Percentiles rank a stretch among this genome's conserved stretches.
phyloP scores from a whole-genome alignment of 176 grass and related monocot genomes.

The Cymbopogon citratus region DNA sequence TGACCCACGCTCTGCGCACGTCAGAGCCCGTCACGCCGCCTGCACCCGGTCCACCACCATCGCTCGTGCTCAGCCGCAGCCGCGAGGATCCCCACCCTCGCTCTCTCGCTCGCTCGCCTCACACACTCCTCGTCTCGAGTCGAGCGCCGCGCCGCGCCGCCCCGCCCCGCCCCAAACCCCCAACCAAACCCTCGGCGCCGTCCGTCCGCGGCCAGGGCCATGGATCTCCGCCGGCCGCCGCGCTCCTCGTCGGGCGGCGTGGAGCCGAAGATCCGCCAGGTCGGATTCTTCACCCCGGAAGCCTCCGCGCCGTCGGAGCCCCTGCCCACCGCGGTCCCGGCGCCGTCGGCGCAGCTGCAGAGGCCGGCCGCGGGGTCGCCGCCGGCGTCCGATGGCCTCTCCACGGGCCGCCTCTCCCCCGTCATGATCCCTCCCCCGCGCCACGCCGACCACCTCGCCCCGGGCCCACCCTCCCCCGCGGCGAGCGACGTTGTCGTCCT shows the following conservation, averaged over 20 bases:
- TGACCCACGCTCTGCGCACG: not conserved
- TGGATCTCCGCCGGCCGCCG: constrained; percentile 62
- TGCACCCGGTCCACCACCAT: not conserved
- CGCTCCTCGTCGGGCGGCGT: constrained; percentile 51
- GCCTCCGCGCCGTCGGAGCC: constrained; percentile 24
- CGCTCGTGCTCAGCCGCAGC: not conserved
- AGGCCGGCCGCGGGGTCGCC: not conserved
- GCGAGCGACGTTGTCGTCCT: constrained; percentile 22
- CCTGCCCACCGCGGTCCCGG: not conserved
- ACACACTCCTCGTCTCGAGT: not conserved
- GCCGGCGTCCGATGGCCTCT: constrained; percentile 26
- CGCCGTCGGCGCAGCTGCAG: not conserved
- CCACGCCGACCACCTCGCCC: constrained; percentile 40
- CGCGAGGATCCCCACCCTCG: not conserved
- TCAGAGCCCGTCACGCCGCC: not conserved
- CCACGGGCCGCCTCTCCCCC: constrained; percentile 49
- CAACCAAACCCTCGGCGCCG: constrained; percentile 12
- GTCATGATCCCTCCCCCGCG: constrained; percentile 88
- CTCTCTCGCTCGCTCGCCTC: not conserved
- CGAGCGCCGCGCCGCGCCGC: not conserved
- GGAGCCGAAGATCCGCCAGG: constrained; percentile 81
- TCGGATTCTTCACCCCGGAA: constrained; percentile 66
- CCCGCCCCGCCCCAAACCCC: constrained; percentile 17
- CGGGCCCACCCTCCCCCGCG: constrained; percentile 22
- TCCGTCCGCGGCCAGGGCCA: constrained; percentile 21